These are phyloP conservation scores for Oxytropis ochrocephala DNA, from an alignment of 306 rosid genomes.

Conservation along the genomic window DNA sequence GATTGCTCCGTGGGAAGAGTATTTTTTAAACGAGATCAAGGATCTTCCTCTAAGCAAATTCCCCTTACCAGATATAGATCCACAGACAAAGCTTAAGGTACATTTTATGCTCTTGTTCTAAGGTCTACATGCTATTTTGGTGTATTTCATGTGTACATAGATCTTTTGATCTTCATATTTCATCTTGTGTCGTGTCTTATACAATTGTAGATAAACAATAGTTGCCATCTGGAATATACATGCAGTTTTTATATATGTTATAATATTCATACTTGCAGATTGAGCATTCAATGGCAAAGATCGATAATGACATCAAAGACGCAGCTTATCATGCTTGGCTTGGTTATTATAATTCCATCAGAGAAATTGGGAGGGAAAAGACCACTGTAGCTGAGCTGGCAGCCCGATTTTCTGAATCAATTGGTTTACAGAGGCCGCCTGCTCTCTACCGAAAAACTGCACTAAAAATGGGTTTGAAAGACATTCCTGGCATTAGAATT, in stretches of 20 bases:
- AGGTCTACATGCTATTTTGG: not conserved
- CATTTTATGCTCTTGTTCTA: conserved; percentile 7
- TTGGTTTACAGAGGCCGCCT: conserved; percentile 82
- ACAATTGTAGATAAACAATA: not conserved
- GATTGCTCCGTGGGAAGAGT: conserved; percentile 95
- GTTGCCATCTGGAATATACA: not conserved
- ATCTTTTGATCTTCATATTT: not conserved
- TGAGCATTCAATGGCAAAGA: conserved; percentile 64
- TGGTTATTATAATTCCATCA: conserved; percentile 81
- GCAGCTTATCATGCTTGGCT: conserved; percentile 97
- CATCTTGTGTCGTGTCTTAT: not conserved
- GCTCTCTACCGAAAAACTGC: conserved; percentile 77
- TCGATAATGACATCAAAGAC: conserved; percentile 68
- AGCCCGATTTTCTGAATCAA: conserved; percentile 59
- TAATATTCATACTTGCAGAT: conserved; percentile 43
- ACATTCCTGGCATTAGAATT: conserved; percentile 76
- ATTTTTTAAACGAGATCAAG: conserved; percentile 67
- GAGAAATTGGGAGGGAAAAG: conserved; percentile 82
- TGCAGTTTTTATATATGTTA: not conserved
- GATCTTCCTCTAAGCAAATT: conserved; percentile 66
- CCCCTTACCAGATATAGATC: conserved; percentile 53
- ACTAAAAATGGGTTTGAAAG: conserved; percentile 84
- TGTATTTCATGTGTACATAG: not conserved
- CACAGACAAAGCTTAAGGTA: conserved; percentile 57
- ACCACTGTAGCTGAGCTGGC: conserved; percentile 66